Evolutionary conservation across 164 flowering plant genomes (phyloP).

Genomic region (Piper longum): DNA sequence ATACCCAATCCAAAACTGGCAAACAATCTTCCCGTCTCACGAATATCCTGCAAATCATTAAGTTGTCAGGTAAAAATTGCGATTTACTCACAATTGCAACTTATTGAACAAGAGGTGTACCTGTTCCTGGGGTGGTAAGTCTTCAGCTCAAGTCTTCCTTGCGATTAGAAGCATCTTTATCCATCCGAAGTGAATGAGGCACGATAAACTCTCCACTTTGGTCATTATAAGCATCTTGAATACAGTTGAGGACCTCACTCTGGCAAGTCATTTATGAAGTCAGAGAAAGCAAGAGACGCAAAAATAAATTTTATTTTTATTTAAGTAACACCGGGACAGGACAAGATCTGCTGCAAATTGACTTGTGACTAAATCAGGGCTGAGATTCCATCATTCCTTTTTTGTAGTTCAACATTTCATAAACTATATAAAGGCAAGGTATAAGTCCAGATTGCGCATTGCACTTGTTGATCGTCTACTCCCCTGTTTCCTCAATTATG

Average conservation of each 20-base stretch:
- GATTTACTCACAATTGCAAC: background rate
- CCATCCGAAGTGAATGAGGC: slow-evolving; percentile 53
- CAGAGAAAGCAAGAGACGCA: background rate
- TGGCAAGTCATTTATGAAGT: slow-evolving; percentile 15
- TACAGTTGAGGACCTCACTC: slow-evolving; percentile 60
- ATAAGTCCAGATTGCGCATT: too few relatives aligned
- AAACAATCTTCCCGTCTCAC: background rate
- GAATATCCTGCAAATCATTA: background rate
- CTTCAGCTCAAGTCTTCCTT: slow-evolving; percentile 40
- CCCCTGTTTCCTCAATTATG: background rate
- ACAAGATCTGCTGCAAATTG: too few relatives aligned
- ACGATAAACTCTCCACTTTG: slow-evolving; percentile 32
- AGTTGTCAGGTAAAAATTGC: background rate
- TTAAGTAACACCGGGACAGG: too few relatives aligned
- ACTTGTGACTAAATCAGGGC: too few relatives aligned
- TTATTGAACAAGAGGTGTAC: slow-evolving; percentile 14
- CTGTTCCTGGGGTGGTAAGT: slow-evolving; percentile 54
- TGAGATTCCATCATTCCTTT: too few relatives aligned
- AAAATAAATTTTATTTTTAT: background rate
- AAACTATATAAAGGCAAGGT: too few relatives aligned
- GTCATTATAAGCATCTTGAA: slow-evolving; percentile 49
- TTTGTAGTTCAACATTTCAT: too few relatives aligned
- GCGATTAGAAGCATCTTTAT: slow-evolving; percentile 28
- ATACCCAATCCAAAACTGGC: slow-evolving; percentile 1
- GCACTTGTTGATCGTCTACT: background rate